Evolutionary conservation across 2,329 filamentous ascomycete genomes (phyloP), one percentile per base, ranked within the genome.

Genomic region (Beauveria bassiana): DNA sequence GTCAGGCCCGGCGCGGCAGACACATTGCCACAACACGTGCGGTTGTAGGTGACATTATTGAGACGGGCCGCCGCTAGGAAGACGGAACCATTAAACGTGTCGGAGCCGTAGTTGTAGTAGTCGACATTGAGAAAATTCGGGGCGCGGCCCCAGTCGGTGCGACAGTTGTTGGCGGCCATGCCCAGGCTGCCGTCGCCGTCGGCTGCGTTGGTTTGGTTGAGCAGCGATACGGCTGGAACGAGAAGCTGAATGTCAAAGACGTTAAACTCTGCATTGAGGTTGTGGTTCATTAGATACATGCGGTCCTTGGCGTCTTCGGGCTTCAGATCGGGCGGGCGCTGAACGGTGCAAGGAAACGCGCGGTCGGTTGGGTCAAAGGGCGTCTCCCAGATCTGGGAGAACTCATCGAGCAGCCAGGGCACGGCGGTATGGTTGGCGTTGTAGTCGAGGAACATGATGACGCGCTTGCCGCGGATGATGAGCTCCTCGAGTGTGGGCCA

Each of bases 271-370:
- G 88, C 81, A 72, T 96, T 96, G 62, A 96, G 81, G 71, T 97
- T 97, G 77, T 97, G 93, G 74, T 97, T 97, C 69, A 89, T 83
- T 70, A 96, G 81, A 71, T 93, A 96, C 74, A 96, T 80, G 49
- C 86, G 81, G 34, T 86, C 78, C 62, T 78, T 77, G 1, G 85
- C 82, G 0, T 83, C 81, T 2, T 80, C 74, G 0, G 71, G 69
- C 2, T 76, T 68, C 62, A 96, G 76, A 49, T 83, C 77, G 0
- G 90, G 90, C 0, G 93, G 92, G 0, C 93, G 86, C 70, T 96
- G 85, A 43, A 87, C 80, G 0, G 78, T 86, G 76, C 93, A 97
- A 0, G 92, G 91, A 71, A 96, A 96, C 0, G 73, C 72, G 54
- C 75, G 75, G 70, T 85, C 72, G 18, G 73, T 70, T 3, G 85